phyloP scores from a whole-genome alignment of 768 basidiomycete genomes.

The Clitopilus hobsonii region DNA sequence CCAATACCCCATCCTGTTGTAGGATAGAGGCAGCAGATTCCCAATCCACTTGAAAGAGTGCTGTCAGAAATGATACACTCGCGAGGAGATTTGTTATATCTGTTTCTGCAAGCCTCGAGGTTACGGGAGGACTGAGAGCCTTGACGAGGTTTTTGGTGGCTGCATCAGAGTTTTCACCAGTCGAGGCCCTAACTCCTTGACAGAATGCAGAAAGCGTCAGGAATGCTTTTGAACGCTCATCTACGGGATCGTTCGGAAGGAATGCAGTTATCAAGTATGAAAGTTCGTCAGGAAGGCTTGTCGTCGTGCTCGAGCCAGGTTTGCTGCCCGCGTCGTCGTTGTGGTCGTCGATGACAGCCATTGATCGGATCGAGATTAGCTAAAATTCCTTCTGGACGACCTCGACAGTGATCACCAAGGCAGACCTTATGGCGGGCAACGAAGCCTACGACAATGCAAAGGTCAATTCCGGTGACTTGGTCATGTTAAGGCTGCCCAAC shows the following conservation, averaged over 20 bases:
- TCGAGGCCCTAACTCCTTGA: constrained; percentile 45
- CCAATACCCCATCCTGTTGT: constrained; percentile 53
- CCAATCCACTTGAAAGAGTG: constrained; percentile 82
- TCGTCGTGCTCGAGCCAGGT: constrained; percentile 1
- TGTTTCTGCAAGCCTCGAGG: constrained; percentile 48
- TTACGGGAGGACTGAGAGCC: constrained; percentile 46
- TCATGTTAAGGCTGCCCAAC: constrained; percentile 76
- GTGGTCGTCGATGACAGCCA: constrained; percentile 2
- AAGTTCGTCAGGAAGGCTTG: neutral
- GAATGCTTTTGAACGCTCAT: constrained; percentile 63
- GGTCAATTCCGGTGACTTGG: constrained; percentile 69
- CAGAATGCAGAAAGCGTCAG: constrained; percentile 66
- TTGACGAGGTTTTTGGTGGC: constrained; percentile 46
- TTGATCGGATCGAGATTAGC: neutral
- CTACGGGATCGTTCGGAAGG: constrained; percentile 36
- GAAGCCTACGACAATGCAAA: constrained; percentile 12
- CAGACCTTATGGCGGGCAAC: neutral
- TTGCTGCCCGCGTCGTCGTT: neutral
- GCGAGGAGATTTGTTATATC: constrained; percentile 47
- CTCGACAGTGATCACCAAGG: neutral
- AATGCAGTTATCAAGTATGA: constrained; percentile 45
- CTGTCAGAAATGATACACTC: constrained; percentile 66
- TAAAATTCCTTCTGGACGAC: neutral
- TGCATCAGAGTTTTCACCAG: constrained; percentile 33
- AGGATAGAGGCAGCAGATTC: constrained; percentile 63